phyloP scores from a whole-genome alignment of 257 asterid species.

The Solanum rostratum region DNA sequence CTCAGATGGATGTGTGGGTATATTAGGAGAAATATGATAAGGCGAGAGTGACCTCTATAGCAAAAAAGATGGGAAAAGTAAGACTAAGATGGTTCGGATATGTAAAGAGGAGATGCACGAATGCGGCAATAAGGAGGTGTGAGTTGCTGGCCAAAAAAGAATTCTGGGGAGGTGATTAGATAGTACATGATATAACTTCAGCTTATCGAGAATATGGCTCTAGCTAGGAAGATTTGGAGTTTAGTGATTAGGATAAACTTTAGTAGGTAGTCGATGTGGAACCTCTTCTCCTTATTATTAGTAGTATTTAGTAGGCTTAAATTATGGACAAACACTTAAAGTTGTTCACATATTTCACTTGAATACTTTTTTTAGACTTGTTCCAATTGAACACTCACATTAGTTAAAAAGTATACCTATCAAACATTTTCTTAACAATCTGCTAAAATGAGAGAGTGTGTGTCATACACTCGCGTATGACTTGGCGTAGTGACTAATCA shows the following conservation, averaged over 20 bases:
- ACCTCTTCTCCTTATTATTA: neutral
- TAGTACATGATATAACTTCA: neutral
- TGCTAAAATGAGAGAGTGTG: no score
- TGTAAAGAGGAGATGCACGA: neutral
- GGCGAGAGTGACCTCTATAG: neutral
- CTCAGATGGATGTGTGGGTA: neutral
- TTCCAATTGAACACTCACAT: no score
- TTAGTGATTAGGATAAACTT: neutral
- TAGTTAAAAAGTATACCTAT: no score
- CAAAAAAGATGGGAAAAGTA: neutral
- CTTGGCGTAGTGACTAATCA: no score
- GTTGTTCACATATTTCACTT: no score
- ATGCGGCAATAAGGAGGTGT: neutral
- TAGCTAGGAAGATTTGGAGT: neutral
- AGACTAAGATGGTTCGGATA: neutral
- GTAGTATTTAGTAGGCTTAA: neutral
- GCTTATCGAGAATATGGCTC: neutral
- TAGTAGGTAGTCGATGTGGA: neutral
- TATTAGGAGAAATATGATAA: neutral
- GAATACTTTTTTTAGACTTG: no score
- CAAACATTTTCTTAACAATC: no score
- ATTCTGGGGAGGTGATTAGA: neutral
- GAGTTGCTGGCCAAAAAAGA: neutral
- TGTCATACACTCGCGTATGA: no score
- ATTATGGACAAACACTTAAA: no score